phyloP scores from a whole-genome alignment of 345 rosid species.

The Brassica cretica region DNA sequence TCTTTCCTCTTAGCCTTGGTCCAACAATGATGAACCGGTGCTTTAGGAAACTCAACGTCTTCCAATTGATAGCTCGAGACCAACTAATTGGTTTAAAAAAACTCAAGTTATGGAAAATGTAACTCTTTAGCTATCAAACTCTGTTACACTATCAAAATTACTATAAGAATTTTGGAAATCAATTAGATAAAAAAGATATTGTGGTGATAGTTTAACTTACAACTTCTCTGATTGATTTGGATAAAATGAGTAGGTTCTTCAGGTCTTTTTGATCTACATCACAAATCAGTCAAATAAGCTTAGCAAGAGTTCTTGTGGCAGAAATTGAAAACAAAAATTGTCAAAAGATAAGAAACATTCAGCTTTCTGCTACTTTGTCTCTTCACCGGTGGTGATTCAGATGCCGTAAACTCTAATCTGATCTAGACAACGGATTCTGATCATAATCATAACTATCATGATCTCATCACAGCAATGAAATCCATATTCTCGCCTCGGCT shows the following conservation, averaged over 20 bases:
- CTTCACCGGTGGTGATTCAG: no score
- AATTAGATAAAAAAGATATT: neutral
- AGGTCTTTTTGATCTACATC: neutral
- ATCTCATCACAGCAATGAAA: no score
- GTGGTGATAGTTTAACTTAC: neutral
- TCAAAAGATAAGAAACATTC: no score
- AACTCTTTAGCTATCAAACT: neutral
- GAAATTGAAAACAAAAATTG: no score
- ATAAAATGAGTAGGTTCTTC: neutral
- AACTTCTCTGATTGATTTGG: neutral
- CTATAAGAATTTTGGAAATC: neutral
- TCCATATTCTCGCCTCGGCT: no score
- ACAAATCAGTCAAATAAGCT: no score
- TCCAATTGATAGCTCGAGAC: neutral
- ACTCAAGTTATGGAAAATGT: neutral
- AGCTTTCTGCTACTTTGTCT: no score
- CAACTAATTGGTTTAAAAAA: neutral
- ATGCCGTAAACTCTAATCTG: no score
- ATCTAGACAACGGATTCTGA: no score
- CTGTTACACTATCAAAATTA: neutral
- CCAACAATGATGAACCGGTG: neutral
- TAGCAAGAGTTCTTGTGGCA: no score
- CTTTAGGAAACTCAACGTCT: neutral
- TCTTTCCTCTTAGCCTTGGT: neutral
- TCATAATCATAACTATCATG: no score